phyloP scores from a whole-genome alignment of 192 early-diverging fungal genomes.

The Coemansia sp. region DNA sequence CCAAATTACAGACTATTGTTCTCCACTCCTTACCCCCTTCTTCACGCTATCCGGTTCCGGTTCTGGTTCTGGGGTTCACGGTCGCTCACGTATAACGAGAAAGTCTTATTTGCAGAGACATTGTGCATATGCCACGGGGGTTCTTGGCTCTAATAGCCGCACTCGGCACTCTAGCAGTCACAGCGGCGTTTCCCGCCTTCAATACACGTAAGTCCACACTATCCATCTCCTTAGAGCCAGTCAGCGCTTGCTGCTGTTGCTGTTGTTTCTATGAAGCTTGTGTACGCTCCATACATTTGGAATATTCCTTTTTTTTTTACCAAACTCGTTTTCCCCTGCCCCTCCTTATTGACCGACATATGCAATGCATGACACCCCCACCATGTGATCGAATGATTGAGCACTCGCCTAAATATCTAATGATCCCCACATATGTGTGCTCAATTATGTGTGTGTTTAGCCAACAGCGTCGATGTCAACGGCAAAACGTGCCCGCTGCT shows the following conservation, averaged over 20 bases:
- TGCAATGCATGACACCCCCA: neutral
- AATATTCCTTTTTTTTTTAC: neutral
- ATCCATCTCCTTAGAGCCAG: neutral
- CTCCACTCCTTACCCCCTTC: neutral
- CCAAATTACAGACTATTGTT: neutral
- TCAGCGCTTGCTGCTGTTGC: neutral
- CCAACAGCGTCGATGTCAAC: conserved; percentile 59
- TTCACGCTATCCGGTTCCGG: neutral
- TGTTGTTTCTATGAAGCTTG: neutral
- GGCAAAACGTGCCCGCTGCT: conserved; percentile 60
- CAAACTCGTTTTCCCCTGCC: neutral
- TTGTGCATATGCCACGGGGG: neutral
- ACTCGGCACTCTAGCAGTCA: neutral
- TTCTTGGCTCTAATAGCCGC: neutral
- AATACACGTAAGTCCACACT: conserved; percentile 24
- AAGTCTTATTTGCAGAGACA: neutral
- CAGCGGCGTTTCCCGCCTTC: conserved; percentile 31
- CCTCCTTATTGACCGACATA: neutral
- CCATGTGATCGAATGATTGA: neutral
- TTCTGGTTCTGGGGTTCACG: neutral
- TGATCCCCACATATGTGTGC: neutral
- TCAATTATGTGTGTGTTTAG: conserved; percentile 6
- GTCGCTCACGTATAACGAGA: neutral
- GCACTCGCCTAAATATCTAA: neutral
- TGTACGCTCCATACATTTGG: neutral